Evolutionary conservation across 1,139 yeast species (phyloP), one percentile per base, ranked within the genome.

Genomic region (Yamadazyma blattariae): DNA sequence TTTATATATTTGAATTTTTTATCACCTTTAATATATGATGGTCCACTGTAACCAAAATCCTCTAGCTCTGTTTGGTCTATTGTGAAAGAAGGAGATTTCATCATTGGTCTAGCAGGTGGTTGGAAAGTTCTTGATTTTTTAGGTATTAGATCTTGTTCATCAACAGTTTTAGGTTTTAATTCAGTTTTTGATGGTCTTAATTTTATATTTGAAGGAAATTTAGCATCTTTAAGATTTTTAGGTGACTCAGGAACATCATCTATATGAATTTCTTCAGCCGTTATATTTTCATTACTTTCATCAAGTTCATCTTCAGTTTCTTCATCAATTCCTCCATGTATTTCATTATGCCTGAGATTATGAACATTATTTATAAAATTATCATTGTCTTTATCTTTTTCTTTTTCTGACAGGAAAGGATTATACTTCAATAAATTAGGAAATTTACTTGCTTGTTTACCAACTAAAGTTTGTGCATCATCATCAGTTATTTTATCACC

Each of bases 1-100:
- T 67, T 69, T 39, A 70, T 70, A 42, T 63, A 69, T 45, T 66
- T 67, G 54, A 68, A 70, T 46, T 69, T 69, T 44, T 65, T 67
- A 46, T 69, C 67, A 29, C 62, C 59, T 46, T 66, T 67, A 35
- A 70, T 67, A 42, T 58, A 69, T 3, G 60, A 51, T 8, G 75
- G 75, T 19, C 56, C 44, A 2, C 59, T 48, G 4, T 64, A 52
- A 29, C 53, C 50, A 33, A 57, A 53, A 30, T 55, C 39, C 10
- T 44, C 48, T 34, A 37, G 32, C 29, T 57, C 48, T 23, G 39
- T 38, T 8, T 40, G 34, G 29, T 45, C 44, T 13, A 47, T 39
- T 7, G 41, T 39, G 18, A 41, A 41, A 7, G 50, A 44, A 8
- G 46, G 36, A 3, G 44, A 39, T 30, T 44, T 42, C 17, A 41